Evolutionary conservation across 2,329 filamentous ascomycete species (phyloP).

Genomic region (Pseudonectria foliicola): DNA sequence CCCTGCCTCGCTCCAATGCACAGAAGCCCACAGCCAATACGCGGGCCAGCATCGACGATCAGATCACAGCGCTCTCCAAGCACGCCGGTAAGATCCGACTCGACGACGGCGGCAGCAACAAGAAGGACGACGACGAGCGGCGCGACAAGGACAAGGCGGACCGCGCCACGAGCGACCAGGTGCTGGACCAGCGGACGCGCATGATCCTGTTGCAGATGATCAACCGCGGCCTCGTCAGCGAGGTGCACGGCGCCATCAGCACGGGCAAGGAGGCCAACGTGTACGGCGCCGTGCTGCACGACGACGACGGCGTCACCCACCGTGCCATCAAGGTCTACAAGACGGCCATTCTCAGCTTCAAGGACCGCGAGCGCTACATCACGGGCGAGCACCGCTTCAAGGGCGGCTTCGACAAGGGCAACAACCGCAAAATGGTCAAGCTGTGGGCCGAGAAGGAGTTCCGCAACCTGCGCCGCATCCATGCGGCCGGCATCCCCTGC

Average conservation of each 20-base stretch:
- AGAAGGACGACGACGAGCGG: conserved; percentile 38
- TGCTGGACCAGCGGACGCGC: conserved; percentile 85
- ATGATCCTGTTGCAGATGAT: conserved; percentile 97
- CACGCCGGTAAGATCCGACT: conserved; percentile 83
- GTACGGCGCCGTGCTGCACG: conserved; percentile 73
- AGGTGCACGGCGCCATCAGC: conserved; percentile 90
- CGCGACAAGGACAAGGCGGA: conserved; percentile 78
- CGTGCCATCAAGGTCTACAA: conserved; percentile 98
- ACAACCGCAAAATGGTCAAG: conserved; percentile 95
- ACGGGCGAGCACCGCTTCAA: conserved; percentile 90
- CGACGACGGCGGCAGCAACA: conserved; percentile 45
- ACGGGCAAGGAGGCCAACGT: conserved; percentile 99
- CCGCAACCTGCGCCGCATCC: conserved; percentile 79
- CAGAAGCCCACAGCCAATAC: conserved; percentile 78
- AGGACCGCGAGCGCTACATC: conserved; percentile 94
- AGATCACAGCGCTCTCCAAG: conserved; percentile 74
- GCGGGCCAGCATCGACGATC: conserved; percentile 73
- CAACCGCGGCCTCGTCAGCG: conserved; percentile 80
- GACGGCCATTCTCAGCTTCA: conserved; percentile 95
- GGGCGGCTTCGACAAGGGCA: conserved; percentile 85
- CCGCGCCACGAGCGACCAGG: conserved; percentile 88
- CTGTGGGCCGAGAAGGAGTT: conserved; percentile 99
- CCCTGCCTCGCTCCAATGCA: conserved; percentile 64
- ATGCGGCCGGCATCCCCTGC: conserved; percentile 78
- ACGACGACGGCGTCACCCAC: conserved; percentile 55